Base-by-base conservation (phyloP, 768 basidiomycete species). In the Lenzites betulinus region DNA sequence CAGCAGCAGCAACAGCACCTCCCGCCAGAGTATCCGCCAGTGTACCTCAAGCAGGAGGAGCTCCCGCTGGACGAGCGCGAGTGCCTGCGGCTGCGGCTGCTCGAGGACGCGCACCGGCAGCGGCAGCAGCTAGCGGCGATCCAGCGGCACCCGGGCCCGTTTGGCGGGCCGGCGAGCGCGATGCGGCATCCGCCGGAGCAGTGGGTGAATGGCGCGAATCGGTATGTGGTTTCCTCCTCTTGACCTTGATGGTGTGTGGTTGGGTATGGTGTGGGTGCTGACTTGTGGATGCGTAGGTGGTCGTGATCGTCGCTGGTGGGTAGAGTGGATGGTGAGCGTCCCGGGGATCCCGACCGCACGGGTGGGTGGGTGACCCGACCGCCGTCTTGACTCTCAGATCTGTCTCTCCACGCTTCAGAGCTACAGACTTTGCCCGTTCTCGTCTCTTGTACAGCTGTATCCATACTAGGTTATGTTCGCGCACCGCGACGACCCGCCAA, bases 21-120 rank as follows among this genome's bases (percentile, higher is more conserved):
- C 8, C 49, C 60, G 22, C 28, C 55, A 8, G 55, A 62, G 20
- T 62, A 62, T 22, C 56, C 39, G 28, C 50, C 61, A 30, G 49
- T 51, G 18, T 58, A 42, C 39, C 52, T 57, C 55, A 62, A 63
- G 49, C 42, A 39, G 41, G 62, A 54, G 9, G 62, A 59, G 11
- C 26, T 38, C 9, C n/a, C 25, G 20, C 18, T 54, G 28, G 54
- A 50, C 48, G 57, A 58, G 33, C 57, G 36, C n/a, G 62, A 63
- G 57, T 63, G 62, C 33, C 57, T 63, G 30, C 57, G 62, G 18
- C 38, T 58, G 53, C 51, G 62, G n/a, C 53, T 63, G 33, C 42
- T 63, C 20, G 57, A 63, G 57, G 62, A 63, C 41, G 46, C 56
- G 36, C 57, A 58, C 33, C 51, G 50, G 15, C 54, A 62, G 25